Base-by-base conservation (phyloP, 768 basidiomycete genomes). In the Phaeotremella fagi region DNA sequence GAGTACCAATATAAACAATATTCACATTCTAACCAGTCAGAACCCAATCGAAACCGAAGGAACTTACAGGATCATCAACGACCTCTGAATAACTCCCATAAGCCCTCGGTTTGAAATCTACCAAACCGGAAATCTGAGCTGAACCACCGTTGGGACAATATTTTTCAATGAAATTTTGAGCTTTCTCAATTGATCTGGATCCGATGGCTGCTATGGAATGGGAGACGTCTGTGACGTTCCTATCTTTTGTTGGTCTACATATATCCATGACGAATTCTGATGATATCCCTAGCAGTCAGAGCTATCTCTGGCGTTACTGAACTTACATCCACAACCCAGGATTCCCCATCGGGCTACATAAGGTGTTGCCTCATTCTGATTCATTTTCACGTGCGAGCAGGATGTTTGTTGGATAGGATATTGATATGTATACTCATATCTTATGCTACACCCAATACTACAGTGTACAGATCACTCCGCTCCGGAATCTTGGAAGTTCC, bases 1-100 rank as follows among this genome's bases (percentile, higher is more conserved):
- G 65, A 4, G 75, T 73, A 3, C 70, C 75, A 41, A 76, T 48
- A 63, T 76, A 76, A 23, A 75, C 57, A 37, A 61, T 63, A 46
- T 75, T 60, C 38, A 75, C 66, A 44, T 70, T 63, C 73, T 72
- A 48, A 0, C 6, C 3, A 23, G 36, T 28, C 43, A 29, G 25
- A 3, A n/a, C n/a, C n/a, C n/a, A n/a, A n/a, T n/a, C n/a, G n/a
- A n/a, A n/a, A n/a, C n/a, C n/a, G n/a, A 27, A 3, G 15, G 23
- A 4, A 46, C 58, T 35, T 35, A 66, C 68, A 2, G 51, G 54
- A 56, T 66, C 57, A 20, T 63, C 42, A 15, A 57, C 57, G 0
- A 75, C 61, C 46, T 66, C 70, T 16, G 64, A 54, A 49, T 75
- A 75, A n/a, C 33, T 50, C 3, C 68, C 75, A 55, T 57, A 60